Percentiles rank a stretch among this genome's conserved stretches.
These are phyloP conservation scores for Epichloe hybrida DNA, from an alignment of 2,329 filamentous ascomycete species.

Conservation along the genomic window DNA sequence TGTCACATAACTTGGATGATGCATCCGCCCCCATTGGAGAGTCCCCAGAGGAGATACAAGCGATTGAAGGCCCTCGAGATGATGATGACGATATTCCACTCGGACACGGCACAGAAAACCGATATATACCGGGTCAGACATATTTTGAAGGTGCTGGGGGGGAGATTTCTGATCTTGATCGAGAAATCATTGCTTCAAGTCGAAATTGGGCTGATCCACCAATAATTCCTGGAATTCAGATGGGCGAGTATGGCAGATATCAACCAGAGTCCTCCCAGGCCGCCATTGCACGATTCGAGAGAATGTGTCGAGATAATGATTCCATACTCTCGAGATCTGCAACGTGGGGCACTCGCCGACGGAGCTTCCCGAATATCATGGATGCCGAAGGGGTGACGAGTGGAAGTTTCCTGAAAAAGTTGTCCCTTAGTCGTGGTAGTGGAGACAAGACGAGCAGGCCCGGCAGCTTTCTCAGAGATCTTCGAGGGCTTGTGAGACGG, in stretches of 20 bases:
- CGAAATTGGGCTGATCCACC: constrained; percentile 38
- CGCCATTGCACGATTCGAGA: constrained; percentile 39
- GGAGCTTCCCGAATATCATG: constrained; percentile 45
- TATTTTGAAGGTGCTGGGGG: constrained; percentile 31
- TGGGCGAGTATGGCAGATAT: constrained; percentile 15
- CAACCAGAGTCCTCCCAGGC: constrained; percentile 39
- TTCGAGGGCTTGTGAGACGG: constrained; percentile 36
- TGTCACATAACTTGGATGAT: constrained; percentile 23
- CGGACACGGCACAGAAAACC: constrained; percentile 36
- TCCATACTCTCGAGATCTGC: constrained; percentile 50
- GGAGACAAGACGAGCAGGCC: constrained; percentile 31
- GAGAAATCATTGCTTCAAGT: constrained; percentile 34
- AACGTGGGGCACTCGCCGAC: constrained; percentile 56
- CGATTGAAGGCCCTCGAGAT: constrained; percentile 9
- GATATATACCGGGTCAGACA: constrained; percentile 31
- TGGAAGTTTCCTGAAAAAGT: constrained; percentile 50
- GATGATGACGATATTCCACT: constrained; percentile 31
- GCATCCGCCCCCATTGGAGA: constrained; percentile 14
- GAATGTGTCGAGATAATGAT: constrained; percentile 38
- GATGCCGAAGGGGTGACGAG: constrained; percentile 40
- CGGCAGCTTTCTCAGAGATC: constrained; percentile 32
- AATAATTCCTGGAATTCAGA: constrained; percentile 29
- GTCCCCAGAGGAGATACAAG: constrained; percentile 12
- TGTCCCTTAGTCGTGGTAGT: constrained; percentile 35
- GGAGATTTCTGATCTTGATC: constrained; percentile 33